Conservation (phyloP, 2,329 filamentous ascomycete species). For the Aspergillus amoenus region DNA sequence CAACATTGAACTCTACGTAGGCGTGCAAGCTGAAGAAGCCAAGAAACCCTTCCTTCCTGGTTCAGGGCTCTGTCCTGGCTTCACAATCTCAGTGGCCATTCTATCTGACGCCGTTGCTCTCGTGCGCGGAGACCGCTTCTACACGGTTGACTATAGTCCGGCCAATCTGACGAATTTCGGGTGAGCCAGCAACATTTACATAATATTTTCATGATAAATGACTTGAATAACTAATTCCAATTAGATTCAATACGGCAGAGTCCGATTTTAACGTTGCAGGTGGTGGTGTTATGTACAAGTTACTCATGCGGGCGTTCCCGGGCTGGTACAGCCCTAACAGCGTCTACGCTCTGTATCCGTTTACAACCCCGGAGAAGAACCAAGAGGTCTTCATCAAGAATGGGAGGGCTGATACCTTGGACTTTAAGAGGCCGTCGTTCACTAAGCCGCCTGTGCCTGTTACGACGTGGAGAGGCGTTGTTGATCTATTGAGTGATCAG, state of each 20-base stretch:
- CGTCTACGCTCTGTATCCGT: slow-evolving; percentile 51
- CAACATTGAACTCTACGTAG: slow-evolving; percentile 58
- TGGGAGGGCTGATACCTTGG: slow-evolving; percentile 39
- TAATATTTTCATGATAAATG: background rate
- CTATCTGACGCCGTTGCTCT: slow-evolving; percentile 48
- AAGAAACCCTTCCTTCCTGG: slow-evolving; percentile 52
- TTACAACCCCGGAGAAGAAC: slow-evolving; percentile 50
- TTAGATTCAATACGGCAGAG: slow-evolving; percentile 35
- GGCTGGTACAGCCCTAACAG: slow-evolving; percentile 50
- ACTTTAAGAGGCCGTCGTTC: slow-evolving; percentile 27
- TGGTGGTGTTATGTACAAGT: slow-evolving; percentile 52
- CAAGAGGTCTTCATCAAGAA: slow-evolving; percentile 42
- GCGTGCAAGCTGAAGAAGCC: slow-evolving; percentile 55
- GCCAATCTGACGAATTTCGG: slow-evolving; percentile 47
- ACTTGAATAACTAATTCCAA: background rate
- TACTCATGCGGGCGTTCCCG: slow-evolving; percentile 51
- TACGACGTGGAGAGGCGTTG: background rate
- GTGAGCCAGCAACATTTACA: slow-evolving; percentile 18
- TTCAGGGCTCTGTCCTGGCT: slow-evolving; percentile 51
- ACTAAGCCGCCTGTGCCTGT: slow-evolving; percentile 32
- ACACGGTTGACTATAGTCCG: slow-evolving; percentile 46
- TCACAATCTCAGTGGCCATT: slow-evolving; percentile 43
- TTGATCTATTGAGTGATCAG: background rate
- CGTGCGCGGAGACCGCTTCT: slow-evolving; percentile 48
- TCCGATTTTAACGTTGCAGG: slow-evolving; percentile 46